phyloP scores from a whole-genome alignment of 2,329 filamentous ascomycete species.

The Microdochium bolleyi region DNA sequence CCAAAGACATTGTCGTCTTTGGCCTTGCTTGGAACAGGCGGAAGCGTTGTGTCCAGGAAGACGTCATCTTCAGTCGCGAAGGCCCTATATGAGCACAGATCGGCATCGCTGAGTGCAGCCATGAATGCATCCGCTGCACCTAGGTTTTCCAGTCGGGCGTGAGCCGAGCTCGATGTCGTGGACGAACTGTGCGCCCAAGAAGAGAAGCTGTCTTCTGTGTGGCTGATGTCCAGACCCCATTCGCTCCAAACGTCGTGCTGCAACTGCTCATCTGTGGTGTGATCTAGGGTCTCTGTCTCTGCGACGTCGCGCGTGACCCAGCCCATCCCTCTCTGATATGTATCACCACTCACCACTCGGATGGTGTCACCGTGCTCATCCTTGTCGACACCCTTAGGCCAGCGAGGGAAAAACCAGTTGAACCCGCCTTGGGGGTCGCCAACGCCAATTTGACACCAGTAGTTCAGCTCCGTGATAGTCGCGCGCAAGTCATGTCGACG shows the following conservation, averaged over 20 bases:
- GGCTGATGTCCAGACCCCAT: constrained; percentile 57
- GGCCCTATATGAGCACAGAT: constrained; percentile 46
- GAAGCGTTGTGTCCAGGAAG: constrained; percentile 54
- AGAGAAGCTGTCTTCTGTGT: constrained; percentile 33
- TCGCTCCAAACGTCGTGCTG: constrained; percentile 57
- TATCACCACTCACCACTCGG: constrained; percentile 73
- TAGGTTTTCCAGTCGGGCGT: constrained; percentile 28
- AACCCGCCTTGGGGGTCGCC: constrained; percentile 83
- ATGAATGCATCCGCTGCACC: constrained; percentile 44
- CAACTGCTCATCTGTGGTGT: constrained; percentile 51
- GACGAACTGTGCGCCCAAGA: neutral
- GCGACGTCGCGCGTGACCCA: constrained; percentile 58
- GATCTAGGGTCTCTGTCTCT: constrained; percentile 22
- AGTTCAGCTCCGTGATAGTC: constrained; percentile 76
- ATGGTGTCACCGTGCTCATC: constrained; percentile 60
- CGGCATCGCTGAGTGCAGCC: constrained; percentile 57
- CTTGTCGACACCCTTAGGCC: constrained; percentile 63
- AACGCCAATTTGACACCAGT: constrained; percentile 95
- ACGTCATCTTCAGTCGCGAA: constrained; percentile 32
- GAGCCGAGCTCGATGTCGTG: constrained; percentile 1
- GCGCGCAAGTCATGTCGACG: constrained; percentile 69
- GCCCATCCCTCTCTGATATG: constrained; percentile 73
- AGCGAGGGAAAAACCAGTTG: constrained; percentile 80
- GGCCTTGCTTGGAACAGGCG: constrained; percentile 38
- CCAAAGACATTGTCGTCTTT: constrained; percentile 45